Evolutionary conservation across 768 basidiomycete species (phyloP).

Genomic region (Austroboletus eburneus): DNA sequence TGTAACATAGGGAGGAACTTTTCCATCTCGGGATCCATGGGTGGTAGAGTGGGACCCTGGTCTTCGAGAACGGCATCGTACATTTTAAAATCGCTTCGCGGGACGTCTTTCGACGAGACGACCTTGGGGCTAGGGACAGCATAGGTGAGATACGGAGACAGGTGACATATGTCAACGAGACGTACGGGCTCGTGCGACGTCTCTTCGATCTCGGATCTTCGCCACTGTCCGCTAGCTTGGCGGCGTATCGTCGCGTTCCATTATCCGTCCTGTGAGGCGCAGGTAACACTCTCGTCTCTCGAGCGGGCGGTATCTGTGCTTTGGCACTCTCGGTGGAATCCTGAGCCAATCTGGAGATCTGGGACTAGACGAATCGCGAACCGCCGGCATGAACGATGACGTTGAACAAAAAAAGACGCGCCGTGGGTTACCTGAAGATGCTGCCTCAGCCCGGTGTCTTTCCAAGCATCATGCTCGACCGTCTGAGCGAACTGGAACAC

Average conservation of each 20-base stretch:
- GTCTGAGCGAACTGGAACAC: slow-evolving; percentile 83
- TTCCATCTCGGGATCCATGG: slow-evolving; percentile 60
- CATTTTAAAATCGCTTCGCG: slow-evolving; percentile 52
- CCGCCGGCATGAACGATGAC: background rate
- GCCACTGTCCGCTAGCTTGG: slow-evolving; percentile 28
- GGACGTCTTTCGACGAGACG: slow-evolving; percentile 47
- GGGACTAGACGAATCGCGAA: slow-evolving; percentile 37
- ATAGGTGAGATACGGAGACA: background rate
- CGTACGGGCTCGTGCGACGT: slow-evolving; percentile 44
- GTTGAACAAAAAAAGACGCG: background rate
- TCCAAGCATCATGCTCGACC: slow-evolving; percentile 66
- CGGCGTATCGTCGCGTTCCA: slow-evolving; percentile 46
- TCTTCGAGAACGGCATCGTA: slow-evolving; percentile 63
- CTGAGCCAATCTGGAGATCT: slow-evolving; percentile 51
- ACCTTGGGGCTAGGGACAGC: slow-evolving; percentile 48
- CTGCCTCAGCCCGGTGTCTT: slow-evolving; percentile 52
- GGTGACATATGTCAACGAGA: background rate
- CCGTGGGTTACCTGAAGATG: slow-evolving; percentile 51
- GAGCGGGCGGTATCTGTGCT: slow-evolving; percentile 14
- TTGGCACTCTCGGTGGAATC: slow-evolving; percentile 27
- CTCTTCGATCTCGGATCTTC: slow-evolving; percentile 10
- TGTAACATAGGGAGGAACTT: slow-evolving; percentile 75
- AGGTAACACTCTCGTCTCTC: slow-evolving; percentile 8
- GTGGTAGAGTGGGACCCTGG: slow-evolving; percentile 25
- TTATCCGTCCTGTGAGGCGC: slow-evolving; percentile 33